Conservation (phyloP, 352 stramenopile genomes). For the Pythium rishiriense region DNA sequence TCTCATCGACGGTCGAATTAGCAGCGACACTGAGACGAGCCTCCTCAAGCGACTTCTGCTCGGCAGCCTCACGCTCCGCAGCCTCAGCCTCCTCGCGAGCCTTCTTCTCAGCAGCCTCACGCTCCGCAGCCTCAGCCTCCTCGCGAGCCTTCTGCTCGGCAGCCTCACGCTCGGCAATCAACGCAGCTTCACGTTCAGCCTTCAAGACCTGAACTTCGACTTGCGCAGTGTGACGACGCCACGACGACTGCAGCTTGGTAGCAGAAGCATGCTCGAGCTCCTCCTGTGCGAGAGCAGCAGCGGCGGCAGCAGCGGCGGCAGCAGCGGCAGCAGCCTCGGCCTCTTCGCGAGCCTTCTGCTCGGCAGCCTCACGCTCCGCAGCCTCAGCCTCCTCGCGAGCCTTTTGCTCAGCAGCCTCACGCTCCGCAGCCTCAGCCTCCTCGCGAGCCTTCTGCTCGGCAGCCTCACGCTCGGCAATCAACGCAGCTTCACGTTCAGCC, state of each 20-base stretch:
- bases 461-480: conserved; percentile 4
- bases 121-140: neutral
- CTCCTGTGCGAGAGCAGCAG: conserved; percentile 6
- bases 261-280: conserved; percentile 11
- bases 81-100: neutral
- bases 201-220: neutral
- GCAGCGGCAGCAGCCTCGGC: neutral
- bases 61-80: neutral
- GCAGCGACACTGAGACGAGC: conserved; percentile 14
- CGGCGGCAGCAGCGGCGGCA: neutral
- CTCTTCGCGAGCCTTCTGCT: conserved; percentile 12
- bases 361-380: conserved; percentile 9
- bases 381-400: conserved; percentile 3
- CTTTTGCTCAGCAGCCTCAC: conserved; percentile 8
- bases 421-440: conserved; percentile 5
- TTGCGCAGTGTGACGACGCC: conserved; percentile 14
- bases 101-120: neutral
- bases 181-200: conserved; percentile 6
- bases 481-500: conserved; percentile 9
- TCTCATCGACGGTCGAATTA: conserved; percentile 13
- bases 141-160: neutral
- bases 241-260: conserved; percentile 17
- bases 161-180: conserved; percentile 8
- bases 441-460: conserved; percentile 1
- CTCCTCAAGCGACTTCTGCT: neutral